These are phyloP conservation scores for Colletotrichum lentis DNA, from an alignment of 2,329 filamentous ascomycete genomes.

Conservation along the genomic window DNA sequence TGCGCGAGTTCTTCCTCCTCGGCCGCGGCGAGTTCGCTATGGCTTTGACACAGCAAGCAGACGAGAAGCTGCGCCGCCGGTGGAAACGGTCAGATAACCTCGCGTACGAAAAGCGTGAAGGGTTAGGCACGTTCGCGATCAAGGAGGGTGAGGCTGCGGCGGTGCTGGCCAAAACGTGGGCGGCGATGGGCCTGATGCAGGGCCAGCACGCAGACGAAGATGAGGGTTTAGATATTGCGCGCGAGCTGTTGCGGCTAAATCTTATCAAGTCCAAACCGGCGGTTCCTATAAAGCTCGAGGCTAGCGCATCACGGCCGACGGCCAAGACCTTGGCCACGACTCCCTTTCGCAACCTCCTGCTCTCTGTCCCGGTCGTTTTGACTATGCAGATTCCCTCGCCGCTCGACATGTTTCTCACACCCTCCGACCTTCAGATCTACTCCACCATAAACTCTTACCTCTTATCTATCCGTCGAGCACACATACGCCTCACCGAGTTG, in stretches of 20 bases:
- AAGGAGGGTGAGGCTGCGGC: slow-evolving; percentile 88
- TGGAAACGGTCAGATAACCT: slow-evolving; percentile 71
- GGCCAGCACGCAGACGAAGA: slow-evolving; percentile 78
- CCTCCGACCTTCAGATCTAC: slow-evolving; percentile 79
- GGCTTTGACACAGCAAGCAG: slow-evolving; percentile 84
- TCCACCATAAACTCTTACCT: slow-evolving; percentile 88
- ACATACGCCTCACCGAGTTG: slow-evolving; percentile 82
- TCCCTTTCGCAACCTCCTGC: slow-evolving; percentile 81
- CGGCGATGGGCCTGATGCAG: slow-evolving; percentile 78
- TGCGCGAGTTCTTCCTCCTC: slow-evolving; percentile 88
- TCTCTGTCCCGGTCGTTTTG: slow-evolving; percentile 78
- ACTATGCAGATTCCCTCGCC: slow-evolving; percentile 78
- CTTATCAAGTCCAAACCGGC: slow-evolving; percentile 60
- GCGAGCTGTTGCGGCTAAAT: slow-evolving; percentile 75
- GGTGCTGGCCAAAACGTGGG: slow-evolving; percentile 80
- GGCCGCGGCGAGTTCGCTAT: slow-evolving; percentile 91
- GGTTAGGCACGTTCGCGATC: slow-evolving; percentile 70
- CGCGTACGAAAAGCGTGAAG: slow-evolving; percentile 64
- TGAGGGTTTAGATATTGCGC: slow-evolving; percentile 83
- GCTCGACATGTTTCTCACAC: slow-evolving; percentile 84
- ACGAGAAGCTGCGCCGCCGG: slow-evolving; percentile 77
- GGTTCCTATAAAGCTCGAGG: slow-evolving; percentile 50
- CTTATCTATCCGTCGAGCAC: slow-evolving; percentile 82
- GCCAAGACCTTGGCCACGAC: slow-evolving; percentile 55
- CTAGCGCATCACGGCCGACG: slow-evolving; percentile 43